Evolutionary conservation across 106 monocot species (phyloP).

Genomic region (Amphibolis antarctica): DNA sequence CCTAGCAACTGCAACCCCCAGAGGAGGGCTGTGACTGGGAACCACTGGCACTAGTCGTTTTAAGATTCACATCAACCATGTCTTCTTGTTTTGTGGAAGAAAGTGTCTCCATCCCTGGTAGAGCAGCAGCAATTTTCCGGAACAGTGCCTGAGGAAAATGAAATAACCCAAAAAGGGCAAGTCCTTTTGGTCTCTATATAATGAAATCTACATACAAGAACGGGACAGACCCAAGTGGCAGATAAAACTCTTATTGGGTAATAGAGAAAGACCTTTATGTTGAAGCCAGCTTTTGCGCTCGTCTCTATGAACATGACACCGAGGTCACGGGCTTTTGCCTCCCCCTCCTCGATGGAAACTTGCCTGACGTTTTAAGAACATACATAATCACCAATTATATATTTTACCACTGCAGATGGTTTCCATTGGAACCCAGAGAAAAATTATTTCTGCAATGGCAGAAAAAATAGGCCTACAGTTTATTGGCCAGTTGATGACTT

Average conservation of each 20-base stretch:
- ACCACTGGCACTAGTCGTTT: slow-evolving; percentile 13
- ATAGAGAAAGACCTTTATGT: slow-evolving; percentile 37
- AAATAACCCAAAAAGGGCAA: neutral
- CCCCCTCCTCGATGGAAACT: slow-evolving; percentile 71
- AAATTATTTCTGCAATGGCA: no score
- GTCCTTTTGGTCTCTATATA: neutral
- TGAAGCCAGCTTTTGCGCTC: slow-evolving; percentile 72
- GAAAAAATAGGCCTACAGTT: no score
- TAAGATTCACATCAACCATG: slow-evolving; percentile 68
- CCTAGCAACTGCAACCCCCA: slow-evolving; percentile 13
- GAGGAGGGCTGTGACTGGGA: slow-evolving; percentile 2
- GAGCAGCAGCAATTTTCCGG: slow-evolving; percentile 56
- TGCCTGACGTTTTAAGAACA: slow-evolving; percentile 23
- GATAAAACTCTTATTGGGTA: neutral
- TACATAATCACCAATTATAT: no score
- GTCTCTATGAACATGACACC: slow-evolving; percentile 75
- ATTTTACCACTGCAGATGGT: no score
- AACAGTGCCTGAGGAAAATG: slow-evolving; percentile 44
- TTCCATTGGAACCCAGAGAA: no score
- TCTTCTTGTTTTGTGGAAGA: slow-evolving; percentile 67
- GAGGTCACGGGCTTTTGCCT: slow-evolving; percentile 42
- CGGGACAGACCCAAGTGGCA: neutral
- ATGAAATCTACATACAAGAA: neutral
- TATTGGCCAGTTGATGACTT: no score
- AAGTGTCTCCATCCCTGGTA: slow-evolving; percentile 63